Evolutionary conservation across 2,329 filamentous ascomycete genomes (phyloP), one percentile per base, ranked within the genome.

Genomic region (Pseudogymnoascus destructans): DNA sequence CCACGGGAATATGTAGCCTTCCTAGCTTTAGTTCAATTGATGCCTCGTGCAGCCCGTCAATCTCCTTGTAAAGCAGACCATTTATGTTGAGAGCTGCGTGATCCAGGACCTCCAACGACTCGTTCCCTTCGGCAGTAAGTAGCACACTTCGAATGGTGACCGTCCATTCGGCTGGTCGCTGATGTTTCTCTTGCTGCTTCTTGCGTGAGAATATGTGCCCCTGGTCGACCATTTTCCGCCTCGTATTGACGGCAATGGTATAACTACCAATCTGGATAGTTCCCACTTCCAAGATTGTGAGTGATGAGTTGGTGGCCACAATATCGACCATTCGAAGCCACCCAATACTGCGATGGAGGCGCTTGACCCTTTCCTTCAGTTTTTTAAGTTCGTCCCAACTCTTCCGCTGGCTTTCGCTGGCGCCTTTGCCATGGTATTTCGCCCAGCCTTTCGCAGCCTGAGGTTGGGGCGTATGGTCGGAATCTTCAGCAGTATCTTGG

Each of bases 281-380:
- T 19, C 93, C 93, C 23, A 95, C 87, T 63, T 90, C 87, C 21
- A 85, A 76, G 32, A 97, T 76, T 59, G 84, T 85, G 58, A 95
- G 69, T 5, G 85, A 84, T 0, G 89, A 87, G 66, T 91, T 89
- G 15, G 84, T 85, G 9, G 90, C 89, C 23, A 95, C 84, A 33
- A 98, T 75, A 72, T 98, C 93, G 15, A 97, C 84, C 78, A 95
- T 79, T 58, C 87, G 82, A 63, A 98, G 79, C 87, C 89, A 96
- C 64, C 88, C 82, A 63, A 98, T 86, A 65, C 89, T 87, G 59
- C 87, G 77, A 68, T 98, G 93, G 57, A 98, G 72, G 59, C 79
- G 81, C 74, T 97, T 96, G 66, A 96, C 83, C 64, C 79, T 81
- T 61, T 96, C 89, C 71, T 96, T 96, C 57, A 86, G 73, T 62